A percentile compares a stretch with the other conserved stretches of the same genome.
Evolutionary conservation across 306 rosid genomes (phyloP).

Genomic region (Begonia peltatifolia): DNA sequence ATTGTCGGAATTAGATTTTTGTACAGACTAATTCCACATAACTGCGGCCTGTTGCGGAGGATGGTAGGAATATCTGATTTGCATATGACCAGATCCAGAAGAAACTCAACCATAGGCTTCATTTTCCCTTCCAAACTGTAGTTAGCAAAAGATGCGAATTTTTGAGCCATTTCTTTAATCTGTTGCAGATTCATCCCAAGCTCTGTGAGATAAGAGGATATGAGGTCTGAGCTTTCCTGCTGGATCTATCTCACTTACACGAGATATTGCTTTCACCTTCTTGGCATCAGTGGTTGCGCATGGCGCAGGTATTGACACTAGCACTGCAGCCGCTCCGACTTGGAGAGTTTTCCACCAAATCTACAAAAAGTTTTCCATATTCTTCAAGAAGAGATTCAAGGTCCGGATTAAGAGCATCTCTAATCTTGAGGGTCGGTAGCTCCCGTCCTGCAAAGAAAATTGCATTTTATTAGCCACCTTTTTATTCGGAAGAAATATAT

Average conservation of each 20-base stretch:
- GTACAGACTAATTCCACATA: conserved; percentile 82
- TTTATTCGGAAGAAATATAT: conserved; percentile 5
- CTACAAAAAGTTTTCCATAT: conserved; percentile 36
- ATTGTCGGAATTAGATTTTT: conserved; percentile 77
- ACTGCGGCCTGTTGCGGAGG: conserved; percentile 72
- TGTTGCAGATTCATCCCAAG: conserved; percentile 74
- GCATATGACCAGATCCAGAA: conserved; percentile 73
- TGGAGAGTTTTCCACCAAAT: conserved; percentile 64
- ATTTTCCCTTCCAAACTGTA: conserved; percentile 88
- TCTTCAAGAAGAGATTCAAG: conserved; percentile 69
- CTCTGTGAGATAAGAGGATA: conserved; percentile 59
- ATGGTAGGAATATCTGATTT: conserved; percentile 53
- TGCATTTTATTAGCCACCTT: conserved; percentile 14
- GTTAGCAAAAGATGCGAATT: conserved; percentile 64
- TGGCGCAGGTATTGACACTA: no score
- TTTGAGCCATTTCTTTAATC: conserved; percentile 40
- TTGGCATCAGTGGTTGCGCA: conserved; percentile 15
- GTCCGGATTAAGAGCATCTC: conserved; percentile 64
- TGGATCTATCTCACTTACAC: conserved; percentile 44
- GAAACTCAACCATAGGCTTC: conserved; percentile 82
- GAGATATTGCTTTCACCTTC: conserved; percentile 55
- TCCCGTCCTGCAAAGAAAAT: conserved; percentile 58
- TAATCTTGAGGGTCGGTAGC: conserved; percentile 83
- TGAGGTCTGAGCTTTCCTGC: conserved; percentile 69
- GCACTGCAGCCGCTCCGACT: conserved; percentile 14